A percentile compares a stretch with the other conserved stretches of the same genome.
Conservation (phyloP, 257 asterid genomes). For the Nicotiana knightiana region DNA sequence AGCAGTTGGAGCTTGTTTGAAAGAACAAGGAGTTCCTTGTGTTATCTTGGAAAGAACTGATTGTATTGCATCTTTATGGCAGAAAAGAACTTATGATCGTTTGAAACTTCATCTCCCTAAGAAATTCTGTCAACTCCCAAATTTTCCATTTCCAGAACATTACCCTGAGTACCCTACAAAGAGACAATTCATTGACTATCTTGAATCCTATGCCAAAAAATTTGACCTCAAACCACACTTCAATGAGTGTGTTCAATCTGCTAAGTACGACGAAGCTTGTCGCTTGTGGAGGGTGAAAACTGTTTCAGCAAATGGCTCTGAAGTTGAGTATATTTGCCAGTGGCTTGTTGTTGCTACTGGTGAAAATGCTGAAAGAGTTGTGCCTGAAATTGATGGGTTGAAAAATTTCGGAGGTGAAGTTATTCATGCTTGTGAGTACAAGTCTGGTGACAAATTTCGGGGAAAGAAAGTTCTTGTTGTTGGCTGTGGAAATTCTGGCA, state of each 20-base stretch:
- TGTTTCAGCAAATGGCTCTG: neutral
- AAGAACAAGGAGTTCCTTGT: conserved; percentile 29
- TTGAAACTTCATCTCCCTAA: conserved; percentile 48
- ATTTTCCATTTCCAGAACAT: conserved; percentile 48
- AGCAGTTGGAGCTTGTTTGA: conserved; percentile 47
- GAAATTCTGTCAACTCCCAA: conserved; percentile 55
- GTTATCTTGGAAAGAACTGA: conserved; percentile 35
- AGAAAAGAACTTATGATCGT: conserved; percentile 40
- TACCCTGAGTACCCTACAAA: conserved; percentile 53
- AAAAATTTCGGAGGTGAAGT: conserved; percentile 10
- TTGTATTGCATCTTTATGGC: conserved; percentile 52
- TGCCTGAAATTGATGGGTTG: conserved; percentile 45
- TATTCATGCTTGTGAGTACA: conserved; percentile 17
- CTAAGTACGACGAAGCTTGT: conserved; percentile 49
- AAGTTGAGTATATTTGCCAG: conserved; percentile 65
- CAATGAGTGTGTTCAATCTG: conserved; percentile 52
- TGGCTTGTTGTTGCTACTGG: conserved; percentile 75
- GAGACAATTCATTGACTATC: conserved; percentile 51
- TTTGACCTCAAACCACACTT: conserved; percentile 44
- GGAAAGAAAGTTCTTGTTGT: conserved; percentile 19
- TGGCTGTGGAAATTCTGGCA: conserved; percentile 28
- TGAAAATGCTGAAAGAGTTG: conserved; percentile 54
- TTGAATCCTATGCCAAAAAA: conserved; percentile 39
- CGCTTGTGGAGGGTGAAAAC: conserved; percentile 56
- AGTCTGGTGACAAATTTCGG: conserved; percentile 10